Conservation (phyloP, 371 early-diverging fungal species). For the Cokeromyces recurvatus region DNA sequence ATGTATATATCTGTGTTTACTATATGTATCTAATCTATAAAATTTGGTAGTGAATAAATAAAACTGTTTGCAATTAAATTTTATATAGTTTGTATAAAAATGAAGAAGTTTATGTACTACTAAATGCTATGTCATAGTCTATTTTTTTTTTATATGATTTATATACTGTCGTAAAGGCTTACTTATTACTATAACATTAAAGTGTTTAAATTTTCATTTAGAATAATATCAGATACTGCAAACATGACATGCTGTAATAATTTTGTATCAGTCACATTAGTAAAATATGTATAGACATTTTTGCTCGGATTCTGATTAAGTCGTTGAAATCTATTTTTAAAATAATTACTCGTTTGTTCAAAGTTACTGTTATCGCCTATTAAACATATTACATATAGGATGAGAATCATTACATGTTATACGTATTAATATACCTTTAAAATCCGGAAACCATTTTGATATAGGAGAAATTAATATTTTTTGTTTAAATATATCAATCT, state of each 20-base stretch:
- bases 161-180: too few species aligned
- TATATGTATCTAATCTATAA: too few species aligned
- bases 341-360: constrained; percentile 25
- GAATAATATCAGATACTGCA: constrained; percentile 53
- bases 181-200: constrained; percentile 17
- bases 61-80: too few species aligned
- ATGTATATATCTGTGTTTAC: too few species aligned
- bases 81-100: too few species aligned
- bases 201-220: constrained; percentile 38
- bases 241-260: constrained; percentile 56
- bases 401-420: background rate
- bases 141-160: too few species aligned
- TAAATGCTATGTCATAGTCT: too few species aligned
- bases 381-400: background rate
- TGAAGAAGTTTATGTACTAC: too few species aligned
- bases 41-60: too few species aligned
- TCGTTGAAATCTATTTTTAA: constrained; percentile 28
- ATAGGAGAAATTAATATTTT: constrained; percentile 76
- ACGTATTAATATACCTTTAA: constrained; percentile 46
- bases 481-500: constrained; percentile 86
- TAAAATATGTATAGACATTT: constrained; percentile 53
- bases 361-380: constrained; percentile 15
- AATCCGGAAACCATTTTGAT: constrained; percentile 83
- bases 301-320: constrained; percentile 43
- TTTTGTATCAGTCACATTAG: constrained; percentile 58